A percentile compares a stretch with the other conserved stretches of the same genome.
phyloP scores from a whole-genome alignment of 2,329 filamentous ascomycete genomes.

The Neopestalotiopsis sp. region DNA sequence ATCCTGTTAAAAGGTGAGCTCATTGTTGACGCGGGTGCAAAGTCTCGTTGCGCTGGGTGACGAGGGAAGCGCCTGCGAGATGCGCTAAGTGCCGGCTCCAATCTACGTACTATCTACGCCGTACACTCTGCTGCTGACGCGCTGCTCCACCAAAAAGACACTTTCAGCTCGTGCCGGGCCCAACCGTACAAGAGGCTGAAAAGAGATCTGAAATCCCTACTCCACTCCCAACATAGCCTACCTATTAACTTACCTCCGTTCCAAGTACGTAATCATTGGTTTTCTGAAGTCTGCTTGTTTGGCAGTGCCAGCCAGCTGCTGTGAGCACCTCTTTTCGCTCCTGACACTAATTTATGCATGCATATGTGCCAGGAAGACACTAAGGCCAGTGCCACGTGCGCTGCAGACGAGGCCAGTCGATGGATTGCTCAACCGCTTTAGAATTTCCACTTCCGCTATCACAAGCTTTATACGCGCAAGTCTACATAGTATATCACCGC shows the following conservation, averaged over 20 bases:
- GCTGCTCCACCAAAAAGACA: background rate
- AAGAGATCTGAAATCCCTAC: background rate
- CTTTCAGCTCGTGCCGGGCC: background rate
- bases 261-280: background rate
- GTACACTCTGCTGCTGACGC: no score
- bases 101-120: no score
- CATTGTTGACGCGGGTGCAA: conserved; percentile 12
- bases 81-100: background rate
- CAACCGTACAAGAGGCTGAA: conserved; percentile 1
- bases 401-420: background rate
- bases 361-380: background rate
- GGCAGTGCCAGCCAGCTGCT: background rate
- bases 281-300: background rate
- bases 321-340: background rate
- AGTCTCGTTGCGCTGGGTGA: conserved; percentile 17
- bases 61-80: background rate
- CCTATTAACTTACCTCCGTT: background rate
- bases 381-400: background rate
- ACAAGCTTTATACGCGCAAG: background rate
- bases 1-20: conserved; percentile 1
- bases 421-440: background rate
- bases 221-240: background rate
- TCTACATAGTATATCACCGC: background rate
- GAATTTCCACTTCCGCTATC: background rate
- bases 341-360: no score